phyloP scores from a whole-genome alignment of 176 grass and related monocot genomes.

The Zoysia pacifica region DNA sequence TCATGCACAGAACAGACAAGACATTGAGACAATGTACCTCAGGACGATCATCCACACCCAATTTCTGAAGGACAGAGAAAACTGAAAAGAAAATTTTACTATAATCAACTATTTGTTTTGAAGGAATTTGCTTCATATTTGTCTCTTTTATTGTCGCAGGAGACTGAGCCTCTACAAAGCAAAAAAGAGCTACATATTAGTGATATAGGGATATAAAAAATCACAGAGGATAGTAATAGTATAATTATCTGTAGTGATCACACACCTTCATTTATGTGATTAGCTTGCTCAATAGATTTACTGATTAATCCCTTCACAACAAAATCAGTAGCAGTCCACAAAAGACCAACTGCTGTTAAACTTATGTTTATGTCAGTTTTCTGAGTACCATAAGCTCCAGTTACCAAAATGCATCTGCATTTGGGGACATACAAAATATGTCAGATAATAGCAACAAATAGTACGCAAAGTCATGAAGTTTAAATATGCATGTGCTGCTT shows the following conservation, averaged over 20 bases:
- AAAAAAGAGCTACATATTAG: slow-evolving; percentile 40
- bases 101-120: slow-evolving; percentile 65
- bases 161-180: slow-evolving; percentile 42
- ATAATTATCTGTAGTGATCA: slow-evolving; percentile 28
- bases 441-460: slow-evolving; percentile 35
- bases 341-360: slow-evolving; percentile 94
- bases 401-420: slow-evolving; percentile 90
- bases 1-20: slow-evolving; percentile 30
- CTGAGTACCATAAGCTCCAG: slow-evolving; percentile 85
- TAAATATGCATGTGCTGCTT: not conserved
- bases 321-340: slow-evolving; percentile 96
- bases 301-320: slow-evolving; percentile 82
- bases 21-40: slow-evolving; percentile 64
- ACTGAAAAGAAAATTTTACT: slow-evolving; percentile 93
- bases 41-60: slow-evolving; percentile 89
- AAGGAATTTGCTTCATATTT: slow-evolving; percentile 31
- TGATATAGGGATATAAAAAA: slow-evolving; percentile 31
- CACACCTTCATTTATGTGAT: slow-evolving; percentile 45
- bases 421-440: slow-evolving; percentile 44
- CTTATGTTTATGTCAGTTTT: slow-evolving; percentile 99
- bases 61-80: slow-evolving; percentile 81
- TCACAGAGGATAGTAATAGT: slow-evolving; percentile 23
- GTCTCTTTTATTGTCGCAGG: slow-evolving; percentile 15
- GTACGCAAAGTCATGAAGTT: not conserved
- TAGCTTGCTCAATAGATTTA: slow-evolving; percentile 56